A percentile compares a stretch with the other conserved stretches of the same genome.
Conservation (phyloP, 192 early-diverging fungal genomes). For the Umbelopsis ramanniana region DNA sequence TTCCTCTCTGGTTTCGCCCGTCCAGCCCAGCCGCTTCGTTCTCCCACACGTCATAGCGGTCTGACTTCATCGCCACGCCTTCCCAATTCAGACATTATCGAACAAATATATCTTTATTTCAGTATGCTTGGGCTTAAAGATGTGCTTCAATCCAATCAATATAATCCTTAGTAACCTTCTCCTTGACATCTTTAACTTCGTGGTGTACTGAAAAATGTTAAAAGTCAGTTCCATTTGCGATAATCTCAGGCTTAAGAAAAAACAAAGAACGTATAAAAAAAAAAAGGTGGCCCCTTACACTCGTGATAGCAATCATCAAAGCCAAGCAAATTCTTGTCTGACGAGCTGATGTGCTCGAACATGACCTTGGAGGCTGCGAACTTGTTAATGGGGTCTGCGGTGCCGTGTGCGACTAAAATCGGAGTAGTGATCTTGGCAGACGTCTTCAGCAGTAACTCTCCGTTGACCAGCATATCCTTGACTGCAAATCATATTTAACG, state of each 20-base stretch:
- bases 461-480: conserved; percentile 55
- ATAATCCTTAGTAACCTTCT: conserved; percentile 44
- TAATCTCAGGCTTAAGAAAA: neutral
- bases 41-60: neutral
- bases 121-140: neutral
- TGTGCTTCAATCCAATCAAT: conserved; percentile 42
- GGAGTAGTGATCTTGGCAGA: conserved; percentile 48
- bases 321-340: conserved; percentile 45
- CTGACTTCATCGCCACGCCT: conserved; percentile 17
- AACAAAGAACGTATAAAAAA: conserved; percentile 2
- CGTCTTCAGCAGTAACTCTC: conserved; percentile 44
- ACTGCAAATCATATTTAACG: conserved; percentile 26
- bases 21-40: neutral
- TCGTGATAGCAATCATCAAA: conserved; percentile 44
- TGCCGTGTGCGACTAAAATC: conserved; percentile 58
- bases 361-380: conserved; percentile 38
- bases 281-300: conserved; percentile 34
- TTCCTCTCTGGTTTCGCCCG: neutral
- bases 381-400: conserved; percentile 50
- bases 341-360: conserved; percentile 43
- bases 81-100: neutral
- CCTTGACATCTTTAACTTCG: conserved; percentile 41
- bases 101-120: neutral
- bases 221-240: neutral
- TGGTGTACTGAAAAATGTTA: conserved; percentile 44